A percentile compares a stretch with the other conserved stretches of the same genome.
phyloP scores from a whole-genome alignment of 2,329 filamentous ascomycete species.

The Cryphonectria parasitica region DNA sequence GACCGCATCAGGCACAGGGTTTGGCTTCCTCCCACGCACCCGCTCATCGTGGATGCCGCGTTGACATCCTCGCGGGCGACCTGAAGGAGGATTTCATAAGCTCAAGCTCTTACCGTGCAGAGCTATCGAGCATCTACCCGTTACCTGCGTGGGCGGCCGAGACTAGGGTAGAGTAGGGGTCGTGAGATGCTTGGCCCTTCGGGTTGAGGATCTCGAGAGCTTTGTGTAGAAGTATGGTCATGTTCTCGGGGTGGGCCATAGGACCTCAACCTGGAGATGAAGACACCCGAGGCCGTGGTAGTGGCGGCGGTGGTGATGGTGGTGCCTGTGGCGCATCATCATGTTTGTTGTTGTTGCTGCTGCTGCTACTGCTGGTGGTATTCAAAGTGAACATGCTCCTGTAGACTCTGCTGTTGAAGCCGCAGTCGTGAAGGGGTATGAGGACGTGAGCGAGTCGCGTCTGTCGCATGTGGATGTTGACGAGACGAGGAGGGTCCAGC shows the following conservation, averaged over 20 bases:
- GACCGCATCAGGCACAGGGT: background rate
- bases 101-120: conserved; percentile 14
- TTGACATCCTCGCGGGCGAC: no score
- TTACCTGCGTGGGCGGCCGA: conserved; percentile 23
- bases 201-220: conserved; percentile 21
- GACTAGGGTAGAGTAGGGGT: conserved; percentile 18
- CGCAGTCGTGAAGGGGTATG: background rate
- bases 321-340: background rate
- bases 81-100: no score
- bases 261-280: conserved; percentile 6
- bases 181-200: conserved; percentile 13
- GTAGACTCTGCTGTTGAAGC: background rate
- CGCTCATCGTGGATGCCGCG: no score
- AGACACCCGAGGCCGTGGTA: background rate
- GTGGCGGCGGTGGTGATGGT: background rate
- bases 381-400: no score
- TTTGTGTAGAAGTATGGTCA: conserved; percentile 21
- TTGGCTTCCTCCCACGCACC: background rate
- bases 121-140: conserved; percentile 22
- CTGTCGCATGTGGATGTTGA: background rate
- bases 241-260: conserved; percentile 2
- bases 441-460: background rate
- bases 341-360: background rate
- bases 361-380: background rate
- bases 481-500: background rate